phyloP scores from a whole-genome alignment of 441 rosid genomes.

The Pelargonium myrrhifolium region DNA sequence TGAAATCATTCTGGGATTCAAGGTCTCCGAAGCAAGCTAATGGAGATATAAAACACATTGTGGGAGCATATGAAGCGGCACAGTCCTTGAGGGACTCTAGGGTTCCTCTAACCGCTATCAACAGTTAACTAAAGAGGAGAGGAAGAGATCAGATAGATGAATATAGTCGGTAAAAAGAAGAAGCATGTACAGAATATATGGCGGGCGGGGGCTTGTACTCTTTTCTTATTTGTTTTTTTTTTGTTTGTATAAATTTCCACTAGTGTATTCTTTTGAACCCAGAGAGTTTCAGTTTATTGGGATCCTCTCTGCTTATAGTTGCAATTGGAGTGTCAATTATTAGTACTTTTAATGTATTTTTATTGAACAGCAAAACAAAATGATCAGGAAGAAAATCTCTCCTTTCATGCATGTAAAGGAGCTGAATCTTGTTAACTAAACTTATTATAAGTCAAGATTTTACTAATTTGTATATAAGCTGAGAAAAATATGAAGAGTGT shows the following conservation, averaged over 20 bases:
- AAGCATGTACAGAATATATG: background rate
- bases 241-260: background rate
- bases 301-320: background rate
- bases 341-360: too few species aligned
- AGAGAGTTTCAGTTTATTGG: background rate
- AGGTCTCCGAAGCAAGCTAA: constrained; percentile 54
- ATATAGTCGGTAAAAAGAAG: background rate
- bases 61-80: constrained; percentile 38
- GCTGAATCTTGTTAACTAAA: too few species aligned
- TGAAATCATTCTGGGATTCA: constrained; percentile 63
- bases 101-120: constrained; percentile 83
- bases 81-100: constrained; percentile 69
- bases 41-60: constrained; percentile 59
- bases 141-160: background rate
- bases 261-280: background rate
- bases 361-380: too few species aligned
- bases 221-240: background rate
- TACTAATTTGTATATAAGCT: too few species aligned
- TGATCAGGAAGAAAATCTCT: too few species aligned
- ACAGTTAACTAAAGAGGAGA: constrained; percentile 15
- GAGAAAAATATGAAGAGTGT: too few species aligned
- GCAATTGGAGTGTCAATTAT: background rate
- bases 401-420: too few species aligned
- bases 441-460: too few species aligned
- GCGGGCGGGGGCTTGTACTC: background rate